Base-by-base conservation (phyloP, 1,284 basidiomycete genomes). In the Fistulina hepatica region DNA sequence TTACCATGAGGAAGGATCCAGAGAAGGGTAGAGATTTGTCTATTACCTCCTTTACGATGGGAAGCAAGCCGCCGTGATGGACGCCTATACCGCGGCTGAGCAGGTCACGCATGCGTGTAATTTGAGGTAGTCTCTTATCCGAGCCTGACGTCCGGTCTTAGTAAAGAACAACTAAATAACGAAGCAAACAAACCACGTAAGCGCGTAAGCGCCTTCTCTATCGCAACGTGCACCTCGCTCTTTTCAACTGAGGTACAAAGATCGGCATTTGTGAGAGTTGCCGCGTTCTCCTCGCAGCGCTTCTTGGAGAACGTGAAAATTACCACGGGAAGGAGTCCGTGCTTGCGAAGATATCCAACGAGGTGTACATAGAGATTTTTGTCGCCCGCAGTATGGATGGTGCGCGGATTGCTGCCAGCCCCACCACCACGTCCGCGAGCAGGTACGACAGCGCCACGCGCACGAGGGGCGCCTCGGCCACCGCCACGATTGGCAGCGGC, bases 241-340 rank as follows among this genome's bases (percentile, higher is more conserved):
- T 92, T 97, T 63, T 98, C 94, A 41, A 73, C 71, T 43, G 85
- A 77, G 4, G 76, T 79, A 50, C 83, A 92, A 22, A 99, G 65
- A 60, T 98, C 92, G 26, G 80, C 73, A 54, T 93, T 94, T 2
- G 81, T 84, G 46, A 98, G 63, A 9, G 86, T 94, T 9, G 71
- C 70, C 2, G 95, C 94, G 54, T 98, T 91, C 59, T 97, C 95
- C 61, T 98, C 94, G 54, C 95, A 99, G 37, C 78, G 70, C 57
- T 90, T 92, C 68, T 99, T 99, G 32, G 91, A 95, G 50, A 99
- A 84, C 2, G 94, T 95, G 58, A 99, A 99, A 21, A 95, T 78
- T 32, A 99, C 95, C 6, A 93, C 91, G 1, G 95, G 95, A 1
- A 99, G 69, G 2, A 98, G 70, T 17, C 71, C 64, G 45, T 82